These are phyloP conservation scores for Verticillium nubilum DNA, from an alignment of 2,329 filamentous ascomycete genomes.

Conservation along the genomic window DNA sequence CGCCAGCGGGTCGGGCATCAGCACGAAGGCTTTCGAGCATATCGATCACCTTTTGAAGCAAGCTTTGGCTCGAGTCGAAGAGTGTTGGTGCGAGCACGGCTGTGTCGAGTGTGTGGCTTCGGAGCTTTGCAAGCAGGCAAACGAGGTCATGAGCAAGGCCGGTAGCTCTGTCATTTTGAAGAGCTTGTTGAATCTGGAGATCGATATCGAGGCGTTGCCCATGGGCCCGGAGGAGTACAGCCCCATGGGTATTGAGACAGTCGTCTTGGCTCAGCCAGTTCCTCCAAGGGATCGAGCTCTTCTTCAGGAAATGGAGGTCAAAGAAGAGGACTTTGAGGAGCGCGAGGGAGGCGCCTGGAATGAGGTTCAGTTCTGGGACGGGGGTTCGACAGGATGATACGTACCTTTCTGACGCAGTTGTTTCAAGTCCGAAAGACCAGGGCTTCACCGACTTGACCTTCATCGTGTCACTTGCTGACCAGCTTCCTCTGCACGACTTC, in stretches of 20 bases:
- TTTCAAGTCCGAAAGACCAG: background rate
- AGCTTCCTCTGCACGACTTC: too few species aligned
- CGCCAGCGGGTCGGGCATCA: conserved; percentile 75
- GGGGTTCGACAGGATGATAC: background rate
- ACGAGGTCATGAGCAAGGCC: conserved; percentile 90
- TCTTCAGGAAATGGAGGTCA: conserved; percentile 4
- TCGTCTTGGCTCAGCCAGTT: conserved; percentile 68
- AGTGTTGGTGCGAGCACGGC: conserved; percentile 71
- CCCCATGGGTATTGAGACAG: conserved; percentile 73
- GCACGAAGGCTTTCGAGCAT: conserved; percentile 90
- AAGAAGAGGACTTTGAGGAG: conserved; percentile 12
- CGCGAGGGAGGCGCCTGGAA: background rate
- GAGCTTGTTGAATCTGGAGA: conserved; percentile 66
- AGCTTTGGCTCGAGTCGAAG: conserved; percentile 70
- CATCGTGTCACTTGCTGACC: too few species aligned
- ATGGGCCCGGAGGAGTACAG: conserved; percentile 73
- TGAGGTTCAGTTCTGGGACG: conserved; percentile 1
- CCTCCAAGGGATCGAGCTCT: conserved; percentile 23
- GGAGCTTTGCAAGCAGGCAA: conserved; percentile 77
- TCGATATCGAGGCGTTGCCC: conserved; percentile 78
- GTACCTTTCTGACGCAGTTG: too few species aligned
- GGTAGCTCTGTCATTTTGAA: conserved; percentile 78
- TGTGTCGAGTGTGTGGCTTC: conserved; percentile 88
- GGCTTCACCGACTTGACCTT: background rate
- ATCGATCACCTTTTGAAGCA: conserved; percentile 72